These are phyloP conservation scores for Phaeotremella fagi DNA, from an alignment of 768 basidiomycete genomes.

Conservation along the genomic window DNA sequence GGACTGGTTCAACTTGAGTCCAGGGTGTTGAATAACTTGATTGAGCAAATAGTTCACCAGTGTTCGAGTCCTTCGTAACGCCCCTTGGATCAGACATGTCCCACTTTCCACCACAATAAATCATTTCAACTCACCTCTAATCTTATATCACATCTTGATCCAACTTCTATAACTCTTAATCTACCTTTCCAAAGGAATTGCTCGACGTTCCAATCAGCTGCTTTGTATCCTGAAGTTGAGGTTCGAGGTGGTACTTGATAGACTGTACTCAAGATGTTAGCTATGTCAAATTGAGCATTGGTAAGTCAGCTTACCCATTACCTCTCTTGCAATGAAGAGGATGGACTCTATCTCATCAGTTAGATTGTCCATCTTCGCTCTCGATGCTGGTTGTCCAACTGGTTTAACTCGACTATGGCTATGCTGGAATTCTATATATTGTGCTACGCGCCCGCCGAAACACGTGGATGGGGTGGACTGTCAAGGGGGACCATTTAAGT, in stretches of 20 bases:
- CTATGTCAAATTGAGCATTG: conserved; percentile 12
- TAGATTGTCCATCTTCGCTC: conserved; percentile 34
- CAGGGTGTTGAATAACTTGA: conserved; percentile 72
- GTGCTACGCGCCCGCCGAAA: neutral
- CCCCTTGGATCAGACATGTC: neutral
- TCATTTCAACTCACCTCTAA: conserved; percentile 63
- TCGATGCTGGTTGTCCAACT: no score
- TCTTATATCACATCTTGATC: conserved; percentile 61
- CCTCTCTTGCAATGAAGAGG: conserved; percentile 81
- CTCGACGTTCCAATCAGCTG: conserved; percentile 88
- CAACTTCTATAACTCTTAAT: conserved; percentile 75
- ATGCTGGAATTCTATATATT: no score
- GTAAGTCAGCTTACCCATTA: conserved; percentile 61
- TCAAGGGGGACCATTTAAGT: neutral
- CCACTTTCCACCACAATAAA: neutral
- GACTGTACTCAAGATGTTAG: conserved; percentile 53
- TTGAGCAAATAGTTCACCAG: conserved; percentile 72
- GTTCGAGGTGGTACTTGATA: conserved; percentile 87
- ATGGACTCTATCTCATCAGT: conserved; percentile 80
- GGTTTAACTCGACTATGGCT: no score
- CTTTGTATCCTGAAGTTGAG: conserved; percentile 81
- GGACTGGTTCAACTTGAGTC: conserved; percentile 86
- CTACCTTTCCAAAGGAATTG: conserved; percentile 87
- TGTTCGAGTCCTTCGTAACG: conserved; percentile 35
- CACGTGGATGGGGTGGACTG: neutral